Evolutionary conservation across 331 rosid species (phyloP), one percentile per base, ranked within the genome.

Genomic region (Cydonia oblonga): DNA sequence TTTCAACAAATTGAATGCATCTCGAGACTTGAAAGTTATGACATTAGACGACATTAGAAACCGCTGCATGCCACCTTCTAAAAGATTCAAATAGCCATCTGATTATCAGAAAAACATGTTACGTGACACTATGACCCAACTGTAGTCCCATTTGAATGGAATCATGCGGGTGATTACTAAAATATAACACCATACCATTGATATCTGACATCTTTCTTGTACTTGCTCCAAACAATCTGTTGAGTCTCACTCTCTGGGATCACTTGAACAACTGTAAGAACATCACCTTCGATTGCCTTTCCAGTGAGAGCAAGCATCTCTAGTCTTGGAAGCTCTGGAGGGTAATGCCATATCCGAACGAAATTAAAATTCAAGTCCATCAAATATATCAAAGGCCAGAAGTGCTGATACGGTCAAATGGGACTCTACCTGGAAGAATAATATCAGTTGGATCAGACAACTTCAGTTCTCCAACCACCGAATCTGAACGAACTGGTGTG

Each of bases 291-390:
- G 42, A 91, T 78, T 42, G 89, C 92, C 84, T 95, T 91, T 74
- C 99, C 99, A 12, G 96, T 88, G 73, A 91, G 87, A 71, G 96
- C 93, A 81, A 95, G 97, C 95, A 89, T 85, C 84, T 89, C 99
- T 68, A 86, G 86, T 78, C 75, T 78, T 44, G 93, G 99, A 72
- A 95, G 88, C 87, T 88, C 99, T 95, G 83, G 35, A 64, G 66
- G 71, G 59, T 40, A 40, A 40, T 40, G 46, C 46, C 46, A 40
- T 40, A 78, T 68, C 57, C 73, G 75, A 78, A 77, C 73, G n/a
- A 78, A 35, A 62, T 52, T 56, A 74, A 44, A 64, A 35, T 58
- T 20, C 10, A 24, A 18, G 26, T 30, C 67, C 54, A 70, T 22
- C 5, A 70, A 22, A 60, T 52, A 65, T 54, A 33, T 12, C 30